These are phyloP conservation scores for Aspergillus floridensis DNA, from an alignment of 2,329 filamentous ascomycete species.

Conservation along the genomic window DNA sequence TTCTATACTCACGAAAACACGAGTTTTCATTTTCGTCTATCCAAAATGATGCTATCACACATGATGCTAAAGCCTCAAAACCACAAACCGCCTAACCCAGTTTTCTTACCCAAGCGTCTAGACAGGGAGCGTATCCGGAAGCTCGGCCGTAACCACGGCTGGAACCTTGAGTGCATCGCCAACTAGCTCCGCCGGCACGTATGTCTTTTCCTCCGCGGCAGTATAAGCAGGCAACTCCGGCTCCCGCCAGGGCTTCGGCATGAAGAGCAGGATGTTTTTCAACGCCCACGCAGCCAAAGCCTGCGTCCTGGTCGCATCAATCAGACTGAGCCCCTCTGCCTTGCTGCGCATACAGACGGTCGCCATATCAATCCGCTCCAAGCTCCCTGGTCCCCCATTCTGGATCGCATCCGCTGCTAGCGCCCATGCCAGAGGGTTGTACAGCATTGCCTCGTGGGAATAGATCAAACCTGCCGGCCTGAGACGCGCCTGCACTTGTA, in stretches of 20 bases:
- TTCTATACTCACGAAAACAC: too few species aligned
- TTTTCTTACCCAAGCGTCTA: too few species aligned
- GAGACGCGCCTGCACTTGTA: conserved; percentile 45
- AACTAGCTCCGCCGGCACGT: neutral
- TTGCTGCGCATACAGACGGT: neutral
- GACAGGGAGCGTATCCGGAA: neutral
- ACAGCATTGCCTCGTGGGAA: conserved; percentile 50
- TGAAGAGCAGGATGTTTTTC: neutral
- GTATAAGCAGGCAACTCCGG: neutral
- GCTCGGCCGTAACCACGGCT: neutral
- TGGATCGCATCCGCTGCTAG: conserved; percentile 2
- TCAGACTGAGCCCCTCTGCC: neutral
- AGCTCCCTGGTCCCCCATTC: neutral
- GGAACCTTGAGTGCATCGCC: neutral
- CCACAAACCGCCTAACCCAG: too few species aligned
- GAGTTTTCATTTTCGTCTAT: too few species aligned
- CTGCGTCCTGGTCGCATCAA: neutral
- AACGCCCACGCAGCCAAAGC: neutral
- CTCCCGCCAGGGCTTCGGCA: neutral
- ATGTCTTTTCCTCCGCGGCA: neutral
- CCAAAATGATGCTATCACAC: too few species aligned
- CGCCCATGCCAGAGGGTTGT: conserved; percentile 41
- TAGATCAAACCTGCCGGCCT: conserved; percentile 43
- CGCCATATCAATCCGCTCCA: neutral
- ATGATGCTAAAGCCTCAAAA: too few species aligned